Evolutionary conservation across 164 flowering plant species (phyloP), one percentile per base, ranked within the genome.

Genomic region (Platanus orientalis): DNA sequence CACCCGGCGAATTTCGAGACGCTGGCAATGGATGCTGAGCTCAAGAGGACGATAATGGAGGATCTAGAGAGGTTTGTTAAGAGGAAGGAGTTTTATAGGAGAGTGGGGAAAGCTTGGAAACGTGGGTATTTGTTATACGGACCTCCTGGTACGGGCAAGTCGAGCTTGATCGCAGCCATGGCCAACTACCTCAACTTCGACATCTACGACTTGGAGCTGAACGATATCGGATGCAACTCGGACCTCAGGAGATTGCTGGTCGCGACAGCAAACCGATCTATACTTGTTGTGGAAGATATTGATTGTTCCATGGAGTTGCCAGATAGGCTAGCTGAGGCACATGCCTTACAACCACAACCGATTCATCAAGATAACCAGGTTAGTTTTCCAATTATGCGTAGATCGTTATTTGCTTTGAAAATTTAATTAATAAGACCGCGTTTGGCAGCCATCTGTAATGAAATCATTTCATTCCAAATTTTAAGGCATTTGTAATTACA

Each of bases 91-190:
- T 79, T 70, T n/a, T 86, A 83, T 49, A 80, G 73, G 75, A 78
- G 72, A 44, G 82, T 80, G 0, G 89, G 94, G 24, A 85, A 73
- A 66, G 86, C 88, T 27, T 84, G 90, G 94, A 88, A 84, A 66
- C 73, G 89, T 0, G 90, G 91, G 69, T 88, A 85, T 28, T 66
- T 88, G 75, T 63, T 88, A 40, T 76, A 78, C 54, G 94, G 89
- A 11, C 94, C 90, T 10, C 89, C 91, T 1, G 88, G 95, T 0
- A 88, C 88, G 0, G 92, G 90, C 19, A 86, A 88, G 56, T 84
- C 92, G 23, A 88, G 88, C 57, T 73, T 86, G 79, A 78, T 88
- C 4, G 92, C 88, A 6, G 87, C 90, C 42, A 81, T 88, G 81
- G 88, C 92, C 16, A 88, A 88, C 63, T 77, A 83, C 44, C 77